Evolutionary conservation across 1,284 basidiomycete genomes (phyloP), one percentile per base, ranked within the genome.

Genomic region (Phenoliferia sp.): DNA sequence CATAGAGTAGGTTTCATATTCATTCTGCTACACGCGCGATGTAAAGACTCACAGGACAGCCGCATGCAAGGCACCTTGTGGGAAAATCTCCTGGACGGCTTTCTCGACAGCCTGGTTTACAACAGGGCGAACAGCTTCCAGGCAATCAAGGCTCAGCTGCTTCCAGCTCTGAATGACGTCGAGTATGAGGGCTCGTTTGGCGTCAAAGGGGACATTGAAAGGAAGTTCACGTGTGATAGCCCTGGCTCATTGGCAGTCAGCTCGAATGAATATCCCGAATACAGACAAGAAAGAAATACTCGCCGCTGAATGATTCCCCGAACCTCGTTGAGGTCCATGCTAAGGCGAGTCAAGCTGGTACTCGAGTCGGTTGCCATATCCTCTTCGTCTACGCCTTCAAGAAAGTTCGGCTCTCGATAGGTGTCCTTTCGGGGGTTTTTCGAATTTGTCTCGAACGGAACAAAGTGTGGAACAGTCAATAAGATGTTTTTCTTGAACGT

Each of bases 401-500:
- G 57, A n/a, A 34, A 35, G 2, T 5, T 3, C 33, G 57, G 33
- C 57, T 58, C 57, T 10, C n/a, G 12, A 35, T 58, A 58, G 22
- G 26, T 6, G 9, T 34, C 5, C 57, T 58, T 36, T 19, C 33
- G n/a, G 16, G 4, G 7, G 3, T 58, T 35, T n/a, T n/a, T 58
- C 16, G 33, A 36, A 15, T 16, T 5, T 48, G 44, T 26, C 54
- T 56, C 56, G 66, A 68, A 69, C 7, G 71, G 71, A 1, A 50
- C 16, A 19, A 70, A 65, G 7, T 10, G 26, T 0, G 71, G 69
- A 1, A 39, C 32, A 1, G 71, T 72, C 31, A 44, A 19, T 2
- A 33, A 22, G 57, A 72, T 68, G 26, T 50, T 32, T 34, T 26
- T 5, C 19, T 35, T 57, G 63, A 70, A 73, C 19, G 17, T 19